Evolutionary conservation across 768 basidiomycete genomes (phyloP).

Genomic region (Boletus sp.): DNA sequence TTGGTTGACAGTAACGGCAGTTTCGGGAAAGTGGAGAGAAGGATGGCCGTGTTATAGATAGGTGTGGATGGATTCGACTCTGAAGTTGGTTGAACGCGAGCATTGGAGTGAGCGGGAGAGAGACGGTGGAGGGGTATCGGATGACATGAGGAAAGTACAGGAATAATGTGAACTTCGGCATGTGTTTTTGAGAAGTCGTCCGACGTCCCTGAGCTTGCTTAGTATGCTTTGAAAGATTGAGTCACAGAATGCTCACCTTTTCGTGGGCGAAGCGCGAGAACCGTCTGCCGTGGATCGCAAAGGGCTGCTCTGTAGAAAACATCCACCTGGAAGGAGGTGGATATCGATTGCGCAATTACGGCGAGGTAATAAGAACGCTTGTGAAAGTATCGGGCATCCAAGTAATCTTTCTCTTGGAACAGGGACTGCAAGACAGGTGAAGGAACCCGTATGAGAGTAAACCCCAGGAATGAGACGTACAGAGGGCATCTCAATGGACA

Average conservation of each 20-base stretch:
- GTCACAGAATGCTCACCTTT: slow-evolving; percentile 42
- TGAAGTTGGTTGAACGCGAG: slow-evolving; percentile 40
- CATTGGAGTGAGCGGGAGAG: slow-evolving; percentile 72
- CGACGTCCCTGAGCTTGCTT: slow-evolving; percentile 43
- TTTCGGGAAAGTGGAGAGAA: slow-evolving; percentile 41
- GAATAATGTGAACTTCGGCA: slow-evolving; percentile 71
- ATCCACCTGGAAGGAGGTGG: slow-evolving; percentile 51
- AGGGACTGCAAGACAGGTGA: slow-evolving; percentile 44
- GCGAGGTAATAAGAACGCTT: slow-evolving; percentile 91
- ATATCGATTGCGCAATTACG: slow-evolving; percentile 63
- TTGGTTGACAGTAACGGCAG: slow-evolving; percentile 43
- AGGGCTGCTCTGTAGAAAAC: slow-evolving; percentile 55
- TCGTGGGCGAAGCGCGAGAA: slow-evolving; percentile 57
- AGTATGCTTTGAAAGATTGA: slow-evolving; percentile 16
- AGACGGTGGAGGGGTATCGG: slow-evolving; percentile 68
- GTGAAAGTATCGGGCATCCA: slow-evolving; percentile 87
- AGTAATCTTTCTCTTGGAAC: slow-evolving; percentile 96
- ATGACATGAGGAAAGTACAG: slow-evolving; percentile 55
- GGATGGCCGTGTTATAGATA: slow-evolving; percentile 73
- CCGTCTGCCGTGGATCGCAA: slow-evolving; percentile 64
- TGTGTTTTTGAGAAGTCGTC: slow-evolving; percentile 67
- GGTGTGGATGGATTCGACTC: slow-evolving; percentile 55
- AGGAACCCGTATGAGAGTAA: background rate
- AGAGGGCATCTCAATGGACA: slow-evolving; percentile 85
- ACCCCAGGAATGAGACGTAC: slow-evolving; percentile 41